phyloP scores from a whole-genome alignment of 257 asterid species.

The Solanum appendiculatum region DNA sequence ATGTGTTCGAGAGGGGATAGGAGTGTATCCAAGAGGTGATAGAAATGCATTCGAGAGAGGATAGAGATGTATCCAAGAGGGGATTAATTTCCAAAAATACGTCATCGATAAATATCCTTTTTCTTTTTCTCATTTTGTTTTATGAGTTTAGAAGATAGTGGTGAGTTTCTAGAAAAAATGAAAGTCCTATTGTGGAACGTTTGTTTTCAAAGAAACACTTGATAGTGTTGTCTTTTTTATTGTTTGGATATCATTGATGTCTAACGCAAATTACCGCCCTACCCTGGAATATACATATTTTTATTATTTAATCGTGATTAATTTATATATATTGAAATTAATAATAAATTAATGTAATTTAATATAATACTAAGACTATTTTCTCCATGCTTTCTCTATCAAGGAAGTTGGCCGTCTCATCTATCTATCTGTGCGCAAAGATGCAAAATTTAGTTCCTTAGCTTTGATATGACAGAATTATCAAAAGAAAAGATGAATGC shows the following conservation, averaged over 20 bases:
- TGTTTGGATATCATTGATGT: conserved; percentile 29
- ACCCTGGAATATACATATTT: background rate
- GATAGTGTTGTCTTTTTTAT: conserved; percentile 18
- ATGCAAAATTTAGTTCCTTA: background rate
- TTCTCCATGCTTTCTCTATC: conserved; percentile 16
- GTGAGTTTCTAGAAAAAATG: conserved; percentile 32
- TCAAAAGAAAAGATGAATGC: background rate
- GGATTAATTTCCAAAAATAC: too few species aligned
- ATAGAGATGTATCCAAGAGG: too few species aligned
- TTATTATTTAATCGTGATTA: background rate
- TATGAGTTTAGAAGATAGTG: background rate
- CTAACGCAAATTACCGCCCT: conserved; percentile 28
- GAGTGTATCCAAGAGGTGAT: too few species aligned
- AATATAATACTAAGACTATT: background rate
- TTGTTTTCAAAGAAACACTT: conserved; percentile 35
- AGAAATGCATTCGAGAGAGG: too few species aligned
- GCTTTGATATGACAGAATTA: background rate
- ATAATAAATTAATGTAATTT: background rate
- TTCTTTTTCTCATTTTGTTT: background rate
- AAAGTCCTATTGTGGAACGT: conserved; percentile 17
- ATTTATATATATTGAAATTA: background rate
- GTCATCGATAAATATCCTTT: background rate
- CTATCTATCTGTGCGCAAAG: background rate
- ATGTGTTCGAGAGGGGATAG: too few species aligned
- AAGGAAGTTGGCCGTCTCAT: conserved; percentile 15